Percentiles rank a stretch among this genome's conserved stretches.
Evolutionary conservation across 176 grass and related monocot species (phyloP).

Genomic region (Dendrocalamus sinicus): DNA sequence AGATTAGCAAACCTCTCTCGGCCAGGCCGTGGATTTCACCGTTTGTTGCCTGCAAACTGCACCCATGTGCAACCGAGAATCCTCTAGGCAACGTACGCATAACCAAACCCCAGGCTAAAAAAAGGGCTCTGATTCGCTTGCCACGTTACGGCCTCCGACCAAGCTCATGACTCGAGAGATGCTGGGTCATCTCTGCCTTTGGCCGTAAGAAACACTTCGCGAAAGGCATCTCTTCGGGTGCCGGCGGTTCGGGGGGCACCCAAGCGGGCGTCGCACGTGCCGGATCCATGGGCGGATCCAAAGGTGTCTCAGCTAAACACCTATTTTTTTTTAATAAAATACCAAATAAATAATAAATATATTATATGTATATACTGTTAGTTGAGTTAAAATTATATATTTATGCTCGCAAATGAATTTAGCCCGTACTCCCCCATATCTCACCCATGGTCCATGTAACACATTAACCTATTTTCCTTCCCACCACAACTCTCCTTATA

Average conservation of each 20-base stretch:
- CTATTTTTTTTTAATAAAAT: no score
- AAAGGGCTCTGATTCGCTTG: not conserved
- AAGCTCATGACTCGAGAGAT: not conserved
- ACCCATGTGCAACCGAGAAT: constrained; percentile 53
- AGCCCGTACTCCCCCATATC: no score
- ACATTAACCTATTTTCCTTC: no score
- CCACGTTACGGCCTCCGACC: constrained; percentile 31
- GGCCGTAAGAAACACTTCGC: not conserved
- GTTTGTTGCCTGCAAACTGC: not conserved
- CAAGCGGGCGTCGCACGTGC: constrained; percentile 37
- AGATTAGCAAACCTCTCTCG: constrained; percentile 28
- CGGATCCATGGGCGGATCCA: not conserved
- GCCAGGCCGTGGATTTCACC: constrained; percentile 37
- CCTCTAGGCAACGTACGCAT: constrained; percentile 27
- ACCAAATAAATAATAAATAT: no score
- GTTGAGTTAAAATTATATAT: no score
- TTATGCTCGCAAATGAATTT: no score
- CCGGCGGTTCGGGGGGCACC: constrained; percentile 47
- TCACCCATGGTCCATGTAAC: no score
- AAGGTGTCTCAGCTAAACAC: no score
- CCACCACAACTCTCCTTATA: no score
- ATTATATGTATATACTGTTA: no score
- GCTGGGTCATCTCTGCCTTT: no score
- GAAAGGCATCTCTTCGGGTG: constrained; percentile 42
- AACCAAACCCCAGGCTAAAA: not conserved